These are phyloP conservation scores for Tulasnella sp. DNA, from an alignment of 768 basidiomycete genomes.

Conservation along the genomic window DNA sequence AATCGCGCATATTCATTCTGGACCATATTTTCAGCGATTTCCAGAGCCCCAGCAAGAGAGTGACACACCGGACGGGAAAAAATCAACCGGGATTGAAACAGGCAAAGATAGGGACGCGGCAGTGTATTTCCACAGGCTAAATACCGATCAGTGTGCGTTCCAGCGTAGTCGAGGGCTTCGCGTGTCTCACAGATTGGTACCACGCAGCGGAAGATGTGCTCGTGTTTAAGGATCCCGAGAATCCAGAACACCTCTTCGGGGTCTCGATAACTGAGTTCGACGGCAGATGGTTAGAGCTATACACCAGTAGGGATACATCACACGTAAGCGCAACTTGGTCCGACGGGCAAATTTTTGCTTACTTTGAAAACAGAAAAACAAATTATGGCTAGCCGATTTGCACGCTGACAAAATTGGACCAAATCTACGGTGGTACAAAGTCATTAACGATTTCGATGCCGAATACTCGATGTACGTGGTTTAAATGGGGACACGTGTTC, in stretches of 20 bases:
- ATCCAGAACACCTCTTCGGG: slow-evolving; percentile 56
- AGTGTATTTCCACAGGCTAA: slow-evolving; percentile 64
- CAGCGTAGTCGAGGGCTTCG: neutral
- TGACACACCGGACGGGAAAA: too few species aligned
- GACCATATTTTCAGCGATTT: too few species aligned
- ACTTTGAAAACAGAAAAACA: slow-evolving; percentile 42
- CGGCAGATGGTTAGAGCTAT: slow-evolving; percentile 49
- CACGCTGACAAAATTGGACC: slow-evolving; percentile 44
- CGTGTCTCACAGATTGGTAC: neutral
- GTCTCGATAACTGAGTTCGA: slow-evolving; percentile 46
- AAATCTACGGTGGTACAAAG: slow-evolving; percentile 58
- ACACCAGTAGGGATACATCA: slow-evolving; percentile 48
- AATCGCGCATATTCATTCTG: too few species aligned
- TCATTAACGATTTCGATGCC: slow-evolving; percentile 56
- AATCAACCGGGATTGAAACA: slow-evolving; percentile 47
- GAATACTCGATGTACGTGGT: slow-evolving; percentile 47
- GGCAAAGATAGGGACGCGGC: slow-evolving; percentile 52
- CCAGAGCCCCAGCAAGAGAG: too few species aligned
- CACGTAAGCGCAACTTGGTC: slow-evolving; percentile 14
- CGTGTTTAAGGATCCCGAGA: slow-evolving; percentile 47
- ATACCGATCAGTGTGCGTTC: slow-evolving; percentile 50
- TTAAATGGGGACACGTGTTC: too few species aligned
- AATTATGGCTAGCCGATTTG: slow-evolving; percentile 62
- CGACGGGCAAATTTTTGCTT: too few species aligned
- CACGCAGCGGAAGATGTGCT: slow-evolving; percentile 53